Evolutionary conservation across 331 rosid genomes (phyloP).

Genomic region (Erythrophleum ivorense): DNA sequence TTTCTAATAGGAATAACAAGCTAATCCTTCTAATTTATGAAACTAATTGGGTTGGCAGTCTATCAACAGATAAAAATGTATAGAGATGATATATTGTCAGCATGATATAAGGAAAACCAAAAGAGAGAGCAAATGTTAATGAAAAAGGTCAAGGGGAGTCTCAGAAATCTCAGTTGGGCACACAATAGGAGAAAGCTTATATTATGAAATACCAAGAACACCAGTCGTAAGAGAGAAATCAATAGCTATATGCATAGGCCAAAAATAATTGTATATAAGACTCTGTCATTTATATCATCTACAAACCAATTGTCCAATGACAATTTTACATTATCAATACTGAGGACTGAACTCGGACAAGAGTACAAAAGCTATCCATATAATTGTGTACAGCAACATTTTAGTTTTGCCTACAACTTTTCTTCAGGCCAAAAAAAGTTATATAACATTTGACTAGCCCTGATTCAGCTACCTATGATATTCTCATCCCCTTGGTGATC

Average conservation of each 20-base stretch:
- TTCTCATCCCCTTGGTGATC: background rate
- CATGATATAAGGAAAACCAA: background rate
- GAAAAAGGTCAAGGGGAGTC: slow-evolving; percentile 11
- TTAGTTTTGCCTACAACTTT: background rate
- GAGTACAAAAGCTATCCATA: background rate
- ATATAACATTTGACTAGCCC: background rate
- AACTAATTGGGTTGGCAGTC: background rate
- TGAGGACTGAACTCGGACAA: slow-evolving; percentile 17
- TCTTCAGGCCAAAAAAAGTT: slow-evolving; percentile 12
- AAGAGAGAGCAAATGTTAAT: background rate
- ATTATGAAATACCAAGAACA: slow-evolving; percentile 5
- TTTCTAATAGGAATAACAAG: background rate
- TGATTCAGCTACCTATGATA: slow-evolving; percentile 21
- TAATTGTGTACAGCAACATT: slow-evolving; percentile 19
- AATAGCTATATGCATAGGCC: background rate
- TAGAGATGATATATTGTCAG: background rate
- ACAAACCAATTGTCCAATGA: slow-evolving; percentile 4
- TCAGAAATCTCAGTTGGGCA: slow-evolving; percentile 5
- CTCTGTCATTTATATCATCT: slow-evolving; percentile 31
- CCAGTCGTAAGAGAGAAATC: slow-evolving; percentile 12
- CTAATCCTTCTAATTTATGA: background rate
- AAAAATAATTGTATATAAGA: background rate
- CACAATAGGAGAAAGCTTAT: slow-evolving; percentile 12
- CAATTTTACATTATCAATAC: slow-evolving; percentile 16
- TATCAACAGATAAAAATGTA: slow-evolving; percentile 7